Base-by-base conservation (phyloP, 1,284 basidiomycete genomes). In the Fomitopsis betulina region DNA sequence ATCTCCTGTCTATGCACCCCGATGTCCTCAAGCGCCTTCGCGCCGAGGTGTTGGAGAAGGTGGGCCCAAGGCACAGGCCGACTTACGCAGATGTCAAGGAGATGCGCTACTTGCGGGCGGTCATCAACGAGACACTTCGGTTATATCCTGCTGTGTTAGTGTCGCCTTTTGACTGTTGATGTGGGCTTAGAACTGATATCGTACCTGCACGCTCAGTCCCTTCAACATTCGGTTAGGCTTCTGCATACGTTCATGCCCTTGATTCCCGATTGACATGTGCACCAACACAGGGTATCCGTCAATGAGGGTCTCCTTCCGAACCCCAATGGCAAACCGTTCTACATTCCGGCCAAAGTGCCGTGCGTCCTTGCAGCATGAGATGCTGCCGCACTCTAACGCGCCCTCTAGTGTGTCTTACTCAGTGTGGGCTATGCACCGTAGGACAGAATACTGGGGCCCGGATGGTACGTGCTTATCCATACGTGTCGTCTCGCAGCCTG, bases 1-100 rank as follows among this genome's bases (percentile, higher is more conserved):
- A 81, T 62, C 70, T 73, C 57, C 70, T 81, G 25, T 70, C 76
- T n/a, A 66, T 68, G 55, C 61, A 78, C 59, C 76, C 77, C 0
- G 56, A 64, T 1, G 67, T 76, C 12, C 60, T 73, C 17, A 39
- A 57, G 6, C 66, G 70, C 0, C 69, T 80, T 5, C 73, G 78
- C 6, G 65, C 68, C 30, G 78, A 80, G 61, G 71, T 80, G 21
- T 55, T 78, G 1, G 60, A 64, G 17, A 64, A 65, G 8, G 67
- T 76, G 21, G 75, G 76, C 0, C 63, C 67, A 0, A 59, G 51
- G 6, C 63, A 69, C 2, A 55, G 65, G 6, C 77, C 78, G 1
- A 74, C 74, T 0, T 73, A 71, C 56, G 75, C 75, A 21, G 72
- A 74, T 49, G 68, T 76, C 52, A 62, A 70, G 12, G 68, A 70